Evolutionary conservation across 2,329 filamentous ascomycete species (phyloP), one percentile per base, ranked within the genome.

Genomic region (Albophoma yamanashiensis): DNA sequence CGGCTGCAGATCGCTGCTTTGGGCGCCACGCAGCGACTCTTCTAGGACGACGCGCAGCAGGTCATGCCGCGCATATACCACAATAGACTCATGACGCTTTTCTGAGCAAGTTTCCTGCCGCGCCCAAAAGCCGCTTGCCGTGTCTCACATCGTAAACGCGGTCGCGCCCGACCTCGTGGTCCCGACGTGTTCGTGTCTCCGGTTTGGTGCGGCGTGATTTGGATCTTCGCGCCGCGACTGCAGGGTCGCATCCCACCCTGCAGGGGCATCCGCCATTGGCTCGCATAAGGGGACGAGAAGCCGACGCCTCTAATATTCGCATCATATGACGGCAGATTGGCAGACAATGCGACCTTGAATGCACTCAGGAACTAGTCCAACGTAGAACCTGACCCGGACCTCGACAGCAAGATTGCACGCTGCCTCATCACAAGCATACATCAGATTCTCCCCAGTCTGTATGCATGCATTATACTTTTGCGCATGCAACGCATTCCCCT

Each of bases 281-380:
- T 20, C 36, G 43, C 31, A 56, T 59, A 40, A 57, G 9, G 31
- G 11, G 47, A 36, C 20, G 31, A 36, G 11, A 20, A 53, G 50
- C 17, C 17, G 27, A 17, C 47, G 31, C 6, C 50, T 53, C 4
- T 53, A 27, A 25, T 56, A 52, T 55, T 59, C 25, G 43, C 57
- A 59, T 58, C 57, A 59, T 34, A 61, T 62, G 61, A 61, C 39
- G 55, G 27, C 43, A 34, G 27, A 31, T 31, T 31, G 27, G 27
- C 27, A 31, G 43, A 22, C 20, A 27, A 56, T 40, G 20, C 14
- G 22, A 56, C 40, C 53, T 40, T 36, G 25, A 31, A 9, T 39
- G 15, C 2, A 11, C 40, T 40, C 47, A 17, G 36, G 20, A 42
- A 12, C 38, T 58, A 34, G 31, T 25, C 14, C 22, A 27, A 22